phyloP scores from a whole-genome alignment of 768 basidiomycete species.

The Rhodotorula babjevae region DNA sequence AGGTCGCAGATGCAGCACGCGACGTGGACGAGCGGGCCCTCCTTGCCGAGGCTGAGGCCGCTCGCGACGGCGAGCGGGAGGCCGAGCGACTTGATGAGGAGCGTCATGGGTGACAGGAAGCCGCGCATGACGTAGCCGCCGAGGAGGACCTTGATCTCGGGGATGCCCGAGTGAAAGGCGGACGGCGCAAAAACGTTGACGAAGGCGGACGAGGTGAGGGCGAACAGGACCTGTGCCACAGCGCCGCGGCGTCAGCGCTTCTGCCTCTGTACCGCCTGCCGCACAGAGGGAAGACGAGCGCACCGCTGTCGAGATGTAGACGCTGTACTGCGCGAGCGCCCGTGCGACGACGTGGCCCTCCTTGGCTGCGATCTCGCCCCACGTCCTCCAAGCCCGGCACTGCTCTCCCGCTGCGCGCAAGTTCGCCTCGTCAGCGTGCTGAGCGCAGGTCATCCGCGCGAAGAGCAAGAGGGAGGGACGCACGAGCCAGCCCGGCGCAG shows the following conservation, averaged over 20 bases:
- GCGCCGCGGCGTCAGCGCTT: too few species aligned
- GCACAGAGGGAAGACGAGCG: not conserved
- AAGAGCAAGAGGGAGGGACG: slow-evolving; percentile 6
- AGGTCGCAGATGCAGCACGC: slow-evolving; percentile 90
- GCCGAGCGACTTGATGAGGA: slow-evolving; percentile 84
- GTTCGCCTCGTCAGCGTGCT: not conserved
- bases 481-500: slow-evolving; percentile 41
- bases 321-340: slow-evolving; percentile 33
- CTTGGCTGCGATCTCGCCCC: slow-evolving; percentile 28
- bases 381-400: slow-evolving; percentile 37
- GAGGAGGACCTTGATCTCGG: slow-evolving; percentile 91
- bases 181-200: slow-evolving; percentile 40
- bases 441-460: too few species aligned
- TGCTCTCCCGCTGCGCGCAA: slow-evolving; percentile 24
- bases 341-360: slow-evolving; percentile 12
- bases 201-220: slow-evolving; percentile 37
- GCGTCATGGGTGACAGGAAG: slow-evolving; percentile 56
- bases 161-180: slow-evolving; percentile 52
- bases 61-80: slow-evolving; percentile 85
- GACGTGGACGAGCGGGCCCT: slow-evolving; percentile 83
- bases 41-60: slow-evolving; percentile 51
- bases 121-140: slow-evolving; percentile 54
- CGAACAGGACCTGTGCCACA: slow-evolving; percentile 36
- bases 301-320: slow-evolving; percentile 38
- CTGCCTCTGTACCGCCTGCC: not conserved